phyloP scores from a whole-genome alignment of 2,329 filamentous ascomycete species.

The Sclerotinia minor region DNA sequence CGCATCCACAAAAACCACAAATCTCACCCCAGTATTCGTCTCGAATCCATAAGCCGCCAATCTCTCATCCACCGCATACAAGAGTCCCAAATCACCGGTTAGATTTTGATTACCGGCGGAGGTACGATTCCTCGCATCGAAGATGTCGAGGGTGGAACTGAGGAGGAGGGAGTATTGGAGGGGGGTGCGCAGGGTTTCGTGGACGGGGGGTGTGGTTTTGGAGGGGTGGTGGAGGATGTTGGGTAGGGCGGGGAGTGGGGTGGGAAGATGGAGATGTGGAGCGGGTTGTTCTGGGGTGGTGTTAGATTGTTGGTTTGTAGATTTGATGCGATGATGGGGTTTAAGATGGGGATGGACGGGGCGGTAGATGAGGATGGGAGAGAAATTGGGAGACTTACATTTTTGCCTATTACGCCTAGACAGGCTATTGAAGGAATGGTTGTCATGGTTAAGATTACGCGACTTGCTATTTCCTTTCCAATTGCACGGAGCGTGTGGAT shows the following conservation, averaged over 20 bases:
- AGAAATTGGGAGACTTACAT: slow-evolving; percentile 57
- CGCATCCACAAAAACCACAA: slow-evolving; percentile 90
- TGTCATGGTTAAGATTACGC: slow-evolving; percentile 45
- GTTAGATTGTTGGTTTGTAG: slow-evolving; percentile 3
- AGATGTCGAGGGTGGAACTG: slow-evolving; percentile 89
- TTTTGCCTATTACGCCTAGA: slow-evolving; percentile 89
- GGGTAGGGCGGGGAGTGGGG: not conserved
- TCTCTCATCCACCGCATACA: slow-evolving; percentile 92
- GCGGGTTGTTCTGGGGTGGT: slow-evolving; percentile 78
- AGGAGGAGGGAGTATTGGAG: slow-evolving; percentile 91
- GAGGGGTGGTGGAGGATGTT: slow-evolving; percentile 42
- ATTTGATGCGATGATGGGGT: not conserved
- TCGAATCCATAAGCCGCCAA: slow-evolving; percentile 94
- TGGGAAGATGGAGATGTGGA: slow-evolving; percentile 89
- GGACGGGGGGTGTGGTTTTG: slow-evolving; percentile 43
- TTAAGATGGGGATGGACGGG: not conserved
- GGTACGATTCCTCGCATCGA: slow-evolving; percentile 65
- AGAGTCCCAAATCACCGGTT: slow-evolving; percentile 83
- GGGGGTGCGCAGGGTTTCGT: slow-evolving; percentile 61
- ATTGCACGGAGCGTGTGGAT: not conserved
- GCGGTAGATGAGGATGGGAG: not conserved
- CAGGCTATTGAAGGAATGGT: slow-evolving; percentile 82
- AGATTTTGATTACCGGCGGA: not conserved
- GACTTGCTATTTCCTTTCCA: not conserved
- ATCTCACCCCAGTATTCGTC: slow-evolving; percentile 90